Evolutionary conservation across 371 early-diverging fungal genomes (phyloP).

Genomic region (Mortierella sp.): DNA sequence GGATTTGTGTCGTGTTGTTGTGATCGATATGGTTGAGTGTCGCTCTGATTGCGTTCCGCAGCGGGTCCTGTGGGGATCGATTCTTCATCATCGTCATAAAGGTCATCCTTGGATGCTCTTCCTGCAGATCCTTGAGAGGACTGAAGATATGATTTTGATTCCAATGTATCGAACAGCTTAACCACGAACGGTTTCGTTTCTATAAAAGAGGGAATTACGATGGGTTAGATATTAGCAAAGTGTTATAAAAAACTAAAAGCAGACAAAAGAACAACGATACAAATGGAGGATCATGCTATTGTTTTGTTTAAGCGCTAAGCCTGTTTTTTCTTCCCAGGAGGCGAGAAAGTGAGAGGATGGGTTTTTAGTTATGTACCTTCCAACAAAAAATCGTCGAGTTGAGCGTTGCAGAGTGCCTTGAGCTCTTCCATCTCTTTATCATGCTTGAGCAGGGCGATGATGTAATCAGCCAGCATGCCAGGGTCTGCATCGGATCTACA

Average conservation of each 20-base stretch:
- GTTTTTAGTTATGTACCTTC: constrained; percentile 66
- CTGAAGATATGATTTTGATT: constrained; percentile 47
- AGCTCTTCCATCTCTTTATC: constrained; percentile 61
- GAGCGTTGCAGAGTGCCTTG: constrained; percentile 55
- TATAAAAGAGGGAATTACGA: constrained; percentile 23
- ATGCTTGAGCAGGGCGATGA: constrained; percentile 79
- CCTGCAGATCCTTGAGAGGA: neutral
- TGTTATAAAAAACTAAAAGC: neutral
- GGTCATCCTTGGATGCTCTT: neutral
- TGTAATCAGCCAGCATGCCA: constrained; percentile 80
- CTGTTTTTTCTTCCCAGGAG: no score
- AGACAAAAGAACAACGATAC: neutral
- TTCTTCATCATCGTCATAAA: constrained; percentile 8
- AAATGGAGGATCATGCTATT: neutral
- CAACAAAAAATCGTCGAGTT: constrained; percentile 67
- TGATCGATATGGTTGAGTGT: neutral
- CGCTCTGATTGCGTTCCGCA: constrained; percentile 33
- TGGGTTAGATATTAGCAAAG: neutral
- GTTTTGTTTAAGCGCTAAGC: no score
- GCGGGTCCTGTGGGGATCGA: constrained; percentile 37
- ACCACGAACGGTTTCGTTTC: constrained; percentile 77
- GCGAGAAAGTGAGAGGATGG: no score
- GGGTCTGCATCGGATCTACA: constrained; percentile 86
- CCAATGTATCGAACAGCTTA: constrained; percentile 67
- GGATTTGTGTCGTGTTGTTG: neutral